Base-by-base conservation (phyloP, 116 monocot genomes). In the Trichopus zeylanicus region DNA sequence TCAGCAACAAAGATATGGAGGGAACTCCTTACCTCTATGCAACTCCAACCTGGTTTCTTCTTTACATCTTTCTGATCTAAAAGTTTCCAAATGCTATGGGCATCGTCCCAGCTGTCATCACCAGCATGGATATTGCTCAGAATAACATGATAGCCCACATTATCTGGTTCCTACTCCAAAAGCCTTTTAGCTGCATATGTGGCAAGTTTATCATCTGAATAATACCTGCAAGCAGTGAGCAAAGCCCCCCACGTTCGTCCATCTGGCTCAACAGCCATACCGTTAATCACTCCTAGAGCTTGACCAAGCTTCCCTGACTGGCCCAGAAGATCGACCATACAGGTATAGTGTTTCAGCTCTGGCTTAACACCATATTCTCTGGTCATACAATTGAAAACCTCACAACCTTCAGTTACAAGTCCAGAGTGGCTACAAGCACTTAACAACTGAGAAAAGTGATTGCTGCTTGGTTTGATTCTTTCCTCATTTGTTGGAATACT, bases 271-370 rank as follows among this genome's bases (percentile, higher is more conserved):
- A 27, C 46, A 28, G 32, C 55, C 81, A 81, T 81, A 24, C 18
- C 33, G 6, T 62, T 28, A 53, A 81, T 81, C 4, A 81, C 27
- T 15, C 58, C 25, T 1, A 72, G 16, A 59, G 81, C 76, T 57
- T 76, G 76, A 46, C 46, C 11, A 6, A 76, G 60, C 29, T 72
- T 61, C 16, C 81, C 81, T 1, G 49, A 48, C 32, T 75, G 59
- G 33, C 69, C 75, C 23, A 81, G 65, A 60, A 75, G 57, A 53
- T 81, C 81, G 18, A 81, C 81, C 67, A 81, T 72, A 61, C 81
- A 75, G 12, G 81, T 75, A 33, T 72, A 73, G 39, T 81, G 81
- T 12, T 53, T 58, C 25, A 76, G 24, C 52, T 65, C 61, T 13
- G 72, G 75, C 16, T 46, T 49, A 11, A 81, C 61, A 0, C 56